Percentiles rank a stretch among this genome's conserved stretches.
These are phyloP conservation scores for Neonothopanus nambi DNA, from an alignment of 1,284 basidiomycete genomes.

Conservation along the genomic window DNA sequence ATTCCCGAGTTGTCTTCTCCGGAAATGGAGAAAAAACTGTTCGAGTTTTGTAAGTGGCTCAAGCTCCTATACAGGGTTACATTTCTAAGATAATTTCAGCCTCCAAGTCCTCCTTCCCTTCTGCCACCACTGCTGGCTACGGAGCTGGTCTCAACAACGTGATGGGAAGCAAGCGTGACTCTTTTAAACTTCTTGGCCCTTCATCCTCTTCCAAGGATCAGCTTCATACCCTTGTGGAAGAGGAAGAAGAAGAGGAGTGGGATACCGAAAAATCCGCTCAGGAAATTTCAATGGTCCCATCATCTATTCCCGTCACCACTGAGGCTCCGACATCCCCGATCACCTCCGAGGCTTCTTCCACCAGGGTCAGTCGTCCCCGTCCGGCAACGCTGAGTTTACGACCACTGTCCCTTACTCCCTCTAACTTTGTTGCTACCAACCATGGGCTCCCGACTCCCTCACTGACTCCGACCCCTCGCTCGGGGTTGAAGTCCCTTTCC, in stretches of 20 bases:
- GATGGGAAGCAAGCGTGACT: constrained; percentile 69
- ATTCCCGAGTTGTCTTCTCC: constrained; percentile 72
- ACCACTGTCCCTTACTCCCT: constrained; percentile 67
- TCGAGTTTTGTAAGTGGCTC: constrained; percentile 61
- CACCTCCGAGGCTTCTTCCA: neutral
- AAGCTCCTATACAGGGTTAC: constrained; percentile 11
- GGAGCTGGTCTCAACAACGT: constrained; percentile 39
- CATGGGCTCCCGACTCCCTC: constrained; percentile 56
- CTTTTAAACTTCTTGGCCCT: constrained; percentile 65
- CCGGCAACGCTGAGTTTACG: constrained; percentile 66
- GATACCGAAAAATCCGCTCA: constrained; percentile 6
- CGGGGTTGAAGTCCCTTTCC: constrained; percentile 50
- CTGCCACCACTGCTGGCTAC: constrained; percentile 45
- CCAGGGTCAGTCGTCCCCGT: constrained; percentile 37
- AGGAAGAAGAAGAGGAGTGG: constrained; percentile 76
- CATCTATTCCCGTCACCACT: neutral
- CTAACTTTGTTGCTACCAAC: constrained; percentile 38
- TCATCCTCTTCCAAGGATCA: constrained; percentile 70
- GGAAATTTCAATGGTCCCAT: neutral
- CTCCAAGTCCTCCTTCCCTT: constrained; percentile 56
- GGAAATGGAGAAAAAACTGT: constrained; percentile 52
- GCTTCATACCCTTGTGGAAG: constrained; percentile 74
- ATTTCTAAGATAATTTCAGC: constrained; percentile 31
- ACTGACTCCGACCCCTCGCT: constrained; percentile 45
- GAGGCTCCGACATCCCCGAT: constrained; percentile 6